phyloP scores from a whole-genome alignment of 176 grass and related monocot genomes.

The Oryza coarctata region DNA sequence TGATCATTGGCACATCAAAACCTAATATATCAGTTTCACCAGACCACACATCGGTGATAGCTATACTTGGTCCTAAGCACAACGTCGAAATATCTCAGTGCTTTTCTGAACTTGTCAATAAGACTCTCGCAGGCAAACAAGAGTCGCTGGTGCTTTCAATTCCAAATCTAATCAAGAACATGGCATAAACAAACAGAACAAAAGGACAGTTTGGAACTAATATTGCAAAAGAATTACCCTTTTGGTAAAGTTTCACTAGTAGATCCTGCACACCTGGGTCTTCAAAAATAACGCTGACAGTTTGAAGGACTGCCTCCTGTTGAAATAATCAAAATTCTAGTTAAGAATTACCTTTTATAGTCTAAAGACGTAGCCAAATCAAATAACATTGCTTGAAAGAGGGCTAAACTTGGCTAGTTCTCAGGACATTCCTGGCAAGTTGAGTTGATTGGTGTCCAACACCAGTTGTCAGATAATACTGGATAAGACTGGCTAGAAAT shows the following conservation, averaged over 20 bases:
- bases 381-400: constrained; percentile 32
- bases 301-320: constrained; percentile 91
- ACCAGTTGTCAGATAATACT: constrained; percentile 5
- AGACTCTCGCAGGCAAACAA: neutral
- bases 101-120: constrained; percentile 17
- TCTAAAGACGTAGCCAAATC: neutral
- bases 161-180: constrained; percentile 17
- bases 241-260: constrained; percentile 88
- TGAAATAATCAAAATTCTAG: constrained; percentile 29
- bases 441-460: neutral
- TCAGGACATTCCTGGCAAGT: neutral
- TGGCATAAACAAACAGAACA: neutral
- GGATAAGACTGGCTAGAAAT: constrained; percentile 16
- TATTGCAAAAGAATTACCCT: constrained; percentile 63
- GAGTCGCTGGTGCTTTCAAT: constrained; percentile 3
- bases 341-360: constrained; percentile 11
- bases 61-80: neutral
- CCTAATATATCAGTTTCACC: neutral
- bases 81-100: neutral
- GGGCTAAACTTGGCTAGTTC: neutral
- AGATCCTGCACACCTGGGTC: constrained; percentile 96
- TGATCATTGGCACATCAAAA: neutral
- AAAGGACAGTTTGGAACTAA: neutral
- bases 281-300: constrained; percentile 91
- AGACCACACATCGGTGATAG: neutral